Evolutionary conservation across 805 yeast genomes (phyloP).

Genomic region (Kuraishia hungarica): DNA sequence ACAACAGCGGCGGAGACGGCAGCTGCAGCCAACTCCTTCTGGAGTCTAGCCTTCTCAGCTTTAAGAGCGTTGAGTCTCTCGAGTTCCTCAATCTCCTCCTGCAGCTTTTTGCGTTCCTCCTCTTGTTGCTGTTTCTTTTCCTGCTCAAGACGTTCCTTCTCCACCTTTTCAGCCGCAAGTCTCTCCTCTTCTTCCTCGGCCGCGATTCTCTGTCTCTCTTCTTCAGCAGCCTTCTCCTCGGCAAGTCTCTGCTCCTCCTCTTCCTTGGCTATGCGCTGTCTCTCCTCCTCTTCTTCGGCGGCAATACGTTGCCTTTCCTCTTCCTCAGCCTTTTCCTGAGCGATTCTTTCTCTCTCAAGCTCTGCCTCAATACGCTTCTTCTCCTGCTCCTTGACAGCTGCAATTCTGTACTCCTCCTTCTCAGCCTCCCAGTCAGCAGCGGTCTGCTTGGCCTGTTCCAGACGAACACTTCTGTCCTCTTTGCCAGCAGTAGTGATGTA

Average conservation of each 20-base stretch:
- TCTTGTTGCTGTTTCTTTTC: slow-evolving; percentile 22
- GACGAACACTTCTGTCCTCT: slow-evolving; percentile 25
- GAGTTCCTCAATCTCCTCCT: slow-evolving; percentile 24
- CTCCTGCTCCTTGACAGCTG: slow-evolving; percentile 38
- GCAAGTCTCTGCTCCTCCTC: slow-evolving; percentile 11
- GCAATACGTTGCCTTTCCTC: slow-evolving; percentile 22
- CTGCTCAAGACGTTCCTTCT: slow-evolving; percentile 10
- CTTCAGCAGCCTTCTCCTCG: slow-evolving; percentile 19
- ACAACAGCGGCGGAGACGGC: slow-evolving; percentile 7
- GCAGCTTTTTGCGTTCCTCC: slow-evolving; percentile 24
- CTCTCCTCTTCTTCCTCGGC: slow-evolving; percentile 24
- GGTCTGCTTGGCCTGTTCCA: slow-evolving; percentile 32
- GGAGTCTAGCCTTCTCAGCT: slow-evolving; percentile 25
- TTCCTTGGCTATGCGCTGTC: slow-evolving; percentile 13
- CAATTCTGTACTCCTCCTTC: slow-evolving; percentile 31
- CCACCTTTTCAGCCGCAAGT: slow-evolving; percentile 22
- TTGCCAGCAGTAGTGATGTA: slow-evolving; percentile 28
- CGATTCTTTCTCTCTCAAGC: slow-evolving; percentile 30
- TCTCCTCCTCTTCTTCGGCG: slow-evolving; percentile 17
- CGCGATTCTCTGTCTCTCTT: slow-evolving; percentile 23
- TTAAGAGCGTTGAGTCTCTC: slow-evolving; percentile 26
- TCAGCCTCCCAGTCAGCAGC: slow-evolving; percentile 35
- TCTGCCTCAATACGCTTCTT: slow-evolving; percentile 29
- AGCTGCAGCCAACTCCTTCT: slow-evolving; percentile 18
- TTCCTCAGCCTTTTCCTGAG: slow-evolving; percentile 27